phyloP scores from a whole-genome alignment of 257 asterid genomes.

The Verbena officinalis region DNA sequence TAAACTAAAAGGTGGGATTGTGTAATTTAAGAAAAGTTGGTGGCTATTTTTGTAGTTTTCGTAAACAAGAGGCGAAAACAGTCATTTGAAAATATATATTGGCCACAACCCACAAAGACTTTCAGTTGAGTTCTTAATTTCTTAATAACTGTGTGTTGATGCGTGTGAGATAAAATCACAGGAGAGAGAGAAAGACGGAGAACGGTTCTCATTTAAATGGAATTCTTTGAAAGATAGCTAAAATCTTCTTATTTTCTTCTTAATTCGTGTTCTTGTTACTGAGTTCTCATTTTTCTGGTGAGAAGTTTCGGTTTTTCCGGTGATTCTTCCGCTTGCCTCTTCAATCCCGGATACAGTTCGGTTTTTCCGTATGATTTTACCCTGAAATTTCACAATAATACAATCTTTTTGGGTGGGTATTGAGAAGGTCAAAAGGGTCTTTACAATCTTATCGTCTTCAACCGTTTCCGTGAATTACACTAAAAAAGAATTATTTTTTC shows the following conservation, averaged over 20 bases:
- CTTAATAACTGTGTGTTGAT: slow-evolving; percentile 19
- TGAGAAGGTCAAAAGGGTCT: slow-evolving; percentile 33
- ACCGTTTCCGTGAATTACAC: slow-evolving; percentile 30
- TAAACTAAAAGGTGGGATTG: background rate
- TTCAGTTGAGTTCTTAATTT: slow-evolving; percentile 8
- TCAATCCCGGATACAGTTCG: slow-evolving; percentile 30
- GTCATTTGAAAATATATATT: background rate
- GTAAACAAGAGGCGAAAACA: background rate
- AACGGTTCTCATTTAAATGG: slow-evolving; percentile 25
- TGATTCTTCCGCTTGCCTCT: slow-evolving; percentile 23
- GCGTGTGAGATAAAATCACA: slow-evolving; percentile 33
- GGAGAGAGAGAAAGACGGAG: slow-evolving; percentile 28
- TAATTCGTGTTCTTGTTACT: background rate
- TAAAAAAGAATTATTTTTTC: background rate
- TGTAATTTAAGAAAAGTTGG: background rate
- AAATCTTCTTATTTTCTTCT: background rate
- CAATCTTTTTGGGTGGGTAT: slow-evolving; percentile 24
- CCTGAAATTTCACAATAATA: slow-evolving; percentile 19
- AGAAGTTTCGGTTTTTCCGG: slow-evolving; percentile 18
- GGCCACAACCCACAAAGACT: background rate
- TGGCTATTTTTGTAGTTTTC: background rate
- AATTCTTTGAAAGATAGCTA: slow-evolving; percentile 32
- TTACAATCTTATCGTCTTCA: slow-evolving; percentile 29
- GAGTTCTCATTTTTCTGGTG: slow-evolving; percentile 23
- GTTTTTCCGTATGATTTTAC: slow-evolving; percentile 24